Conservation (phyloP, 176 grass and related monocot genomes). For the Oryza officinalis region DNA sequence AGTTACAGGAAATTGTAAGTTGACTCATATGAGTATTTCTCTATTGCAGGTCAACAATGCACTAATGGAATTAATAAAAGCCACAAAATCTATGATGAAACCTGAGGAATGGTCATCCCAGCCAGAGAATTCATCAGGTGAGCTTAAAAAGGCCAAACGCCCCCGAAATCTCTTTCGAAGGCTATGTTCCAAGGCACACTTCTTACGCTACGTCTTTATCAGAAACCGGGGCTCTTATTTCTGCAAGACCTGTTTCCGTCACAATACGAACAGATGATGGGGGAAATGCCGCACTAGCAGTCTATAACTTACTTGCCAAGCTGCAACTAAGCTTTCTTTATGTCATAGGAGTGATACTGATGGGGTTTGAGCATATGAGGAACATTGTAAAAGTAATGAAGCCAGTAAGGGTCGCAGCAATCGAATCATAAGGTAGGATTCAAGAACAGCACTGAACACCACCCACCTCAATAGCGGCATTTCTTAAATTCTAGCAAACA, state of each 20-base stretch:
- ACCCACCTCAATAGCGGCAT: neutral
- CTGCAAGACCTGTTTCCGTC: constrained; percentile 40
- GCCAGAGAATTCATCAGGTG: constrained; percentile 69
- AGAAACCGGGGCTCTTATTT: constrained; percentile 66
- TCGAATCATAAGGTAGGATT: constrained; percentile 65
- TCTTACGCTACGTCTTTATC: constrained; percentile 43
- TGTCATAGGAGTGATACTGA: constrained; percentile 76
- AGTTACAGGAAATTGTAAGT: neutral
- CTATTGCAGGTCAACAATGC: constrained; percentile 73
- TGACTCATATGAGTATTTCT: neutral
- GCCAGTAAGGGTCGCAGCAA: constrained; percentile 72
- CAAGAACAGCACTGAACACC: neutral
- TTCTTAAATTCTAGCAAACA: neutral
- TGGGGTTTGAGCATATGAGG: constrained; percentile 82
- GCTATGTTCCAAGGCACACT: constrained; percentile 28
- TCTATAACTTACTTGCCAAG: constrained; percentile 85
- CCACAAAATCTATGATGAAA: constrained; percentile 54
- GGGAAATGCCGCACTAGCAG: constrained; percentile 50
- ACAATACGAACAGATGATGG: constrained; percentile 56
- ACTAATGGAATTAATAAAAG: constrained; percentile 82
- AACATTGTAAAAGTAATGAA: constrained; percentile 68
- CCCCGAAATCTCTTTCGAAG: constrained; percentile 11
- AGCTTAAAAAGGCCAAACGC: constrained; percentile 9
- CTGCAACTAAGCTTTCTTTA: constrained; percentile 92
- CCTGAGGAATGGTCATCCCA: constrained; percentile 72